Base-by-base conservation (phyloP, 225 moss, liverwort and hornwort genomes). In the Marchantia paleacea region DNA sequence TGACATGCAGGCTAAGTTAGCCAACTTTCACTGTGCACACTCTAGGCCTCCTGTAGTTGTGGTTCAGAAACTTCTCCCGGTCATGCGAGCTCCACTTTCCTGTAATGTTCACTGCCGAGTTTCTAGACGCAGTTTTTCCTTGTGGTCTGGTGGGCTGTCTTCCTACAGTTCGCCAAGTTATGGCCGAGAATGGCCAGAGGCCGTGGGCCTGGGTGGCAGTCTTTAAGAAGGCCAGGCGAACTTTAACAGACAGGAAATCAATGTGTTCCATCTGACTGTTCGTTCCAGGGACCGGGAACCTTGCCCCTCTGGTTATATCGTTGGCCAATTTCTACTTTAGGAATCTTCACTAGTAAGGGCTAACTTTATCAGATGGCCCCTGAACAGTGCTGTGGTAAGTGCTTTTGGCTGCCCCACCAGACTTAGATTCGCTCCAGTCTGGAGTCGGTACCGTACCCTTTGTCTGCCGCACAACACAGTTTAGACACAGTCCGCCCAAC, bases 341-440 rank as follows among this genome's bases (percentile, higher is more conserved):
- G 65, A 65, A 65, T 65, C 65, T 65, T 65, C 65, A 28, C 65
- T 65, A 65, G 65, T 65, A 65, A 65, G n/a, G n/a, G 12, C n/a
- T 65, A 57, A 68, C 68, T 68, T 68, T 68, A 31, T 31, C 68
- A 31, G 29, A 30, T 12, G 12, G 68, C 3, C 66, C 19, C 57
- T 28, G 8, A 9, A 28, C 25, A 66, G 66, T 66, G 66, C 66
- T 60, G 60, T 22, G 20, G 13, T 5, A 20, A 15, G 26, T 24
- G 65, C 65, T 15, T 57, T 57, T 15, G 68, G 68, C 68, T 24
- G n/a, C 68, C 57, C 57, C 57, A 13, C 13, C 57, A 13, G 57
- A 25, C 28, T 29, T 25, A 68, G 68, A 68, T 68, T 68, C 68
- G 14, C 68, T 29, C 68, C 68, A 29, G 29, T 11, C 68, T 68